Evolutionary conservation across 768 basidiomycete genomes (phyloP).

Genomic region (Tulasnella sp.): DNA sequence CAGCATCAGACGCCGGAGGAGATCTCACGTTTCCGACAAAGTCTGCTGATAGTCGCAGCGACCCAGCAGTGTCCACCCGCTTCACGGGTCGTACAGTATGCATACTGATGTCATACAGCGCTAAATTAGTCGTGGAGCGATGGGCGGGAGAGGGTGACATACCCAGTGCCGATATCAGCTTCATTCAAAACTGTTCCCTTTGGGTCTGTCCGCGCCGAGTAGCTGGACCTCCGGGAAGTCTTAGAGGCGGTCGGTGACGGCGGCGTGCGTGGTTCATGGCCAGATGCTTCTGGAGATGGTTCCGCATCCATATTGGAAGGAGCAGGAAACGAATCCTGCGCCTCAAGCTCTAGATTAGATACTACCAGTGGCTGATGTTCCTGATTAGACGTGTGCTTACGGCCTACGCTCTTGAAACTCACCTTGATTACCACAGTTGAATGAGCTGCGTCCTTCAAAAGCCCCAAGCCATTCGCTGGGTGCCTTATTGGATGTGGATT

Average conservation of each 20-base stretch:
- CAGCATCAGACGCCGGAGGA: background rate
- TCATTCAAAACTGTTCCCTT: constrained; percentile 66
- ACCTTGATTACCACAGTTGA: constrained; percentile 58
- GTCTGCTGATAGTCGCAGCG: constrained; percentile 65
- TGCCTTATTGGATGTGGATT: constrained; percentile 20
- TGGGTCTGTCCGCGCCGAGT: constrained; percentile 57
- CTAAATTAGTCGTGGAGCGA: no score
- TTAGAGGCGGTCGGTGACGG: constrained; percentile 31
- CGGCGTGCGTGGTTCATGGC: constrained; percentile 3
- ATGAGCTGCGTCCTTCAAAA: constrained; percentile 46
- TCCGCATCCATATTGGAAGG: no score
- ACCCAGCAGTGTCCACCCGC: constrained; percentile 74
- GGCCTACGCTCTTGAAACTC: background rate
- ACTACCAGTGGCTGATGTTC: no score
- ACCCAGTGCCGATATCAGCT: constrained; percentile 76
- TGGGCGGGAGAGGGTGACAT: constrained; percentile 17
- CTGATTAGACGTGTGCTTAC: no score
- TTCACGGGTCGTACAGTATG: constrained; percentile 91
- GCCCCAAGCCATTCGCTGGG: constrained; percentile 33
- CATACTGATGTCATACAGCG: constrained; percentile 30
- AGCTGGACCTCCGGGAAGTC: constrained; percentile 51
- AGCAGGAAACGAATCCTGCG: no score
- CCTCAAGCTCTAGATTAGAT: no score
- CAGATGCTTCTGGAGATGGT: background rate
- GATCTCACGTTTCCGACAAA: constrained; percentile 55